phyloP scores from a whole-genome alignment of 257 asterid species.

The Orobanche coerulescens region DNA sequence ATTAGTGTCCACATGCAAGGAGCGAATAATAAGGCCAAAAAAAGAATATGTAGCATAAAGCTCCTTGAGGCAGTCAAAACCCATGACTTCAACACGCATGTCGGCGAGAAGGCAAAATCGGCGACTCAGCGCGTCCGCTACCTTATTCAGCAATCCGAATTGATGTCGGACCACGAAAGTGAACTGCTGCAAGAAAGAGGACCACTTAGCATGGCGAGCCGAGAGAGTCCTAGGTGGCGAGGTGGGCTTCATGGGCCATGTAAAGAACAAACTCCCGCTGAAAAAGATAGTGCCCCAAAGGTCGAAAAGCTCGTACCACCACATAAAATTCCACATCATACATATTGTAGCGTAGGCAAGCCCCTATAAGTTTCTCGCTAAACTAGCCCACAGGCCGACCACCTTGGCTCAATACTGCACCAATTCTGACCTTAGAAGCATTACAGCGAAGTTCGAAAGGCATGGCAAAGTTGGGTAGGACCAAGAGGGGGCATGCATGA shows the following conservation, averaged over 20 bases:
- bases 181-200: not conserved
- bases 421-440: not conserved
- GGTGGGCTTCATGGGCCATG: not conserved
- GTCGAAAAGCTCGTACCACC: too few species aligned
- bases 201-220: not conserved
- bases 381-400: not conserved
- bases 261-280: not conserved
- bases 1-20: too few species aligned
- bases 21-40: not conserved
- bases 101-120: not conserved
- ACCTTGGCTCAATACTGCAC: not conserved
- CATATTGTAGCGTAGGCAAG: not conserved
- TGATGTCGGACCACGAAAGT: not conserved
- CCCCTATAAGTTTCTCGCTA: not conserved
- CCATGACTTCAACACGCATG: not conserved
- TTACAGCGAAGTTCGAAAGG: not conserved
- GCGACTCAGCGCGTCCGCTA: conserved; percentile 10
- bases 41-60: not conserved
- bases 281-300: too few species aligned
- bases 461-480: not conserved
- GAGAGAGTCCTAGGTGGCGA: not conserved
- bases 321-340: too few species aligned
- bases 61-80: not conserved
- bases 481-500: not conserved
- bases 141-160: not conserved